phyloP scores from a whole-genome alignment of 192 early-diverging fungal genomes.

The Podila epigama region DNA sequence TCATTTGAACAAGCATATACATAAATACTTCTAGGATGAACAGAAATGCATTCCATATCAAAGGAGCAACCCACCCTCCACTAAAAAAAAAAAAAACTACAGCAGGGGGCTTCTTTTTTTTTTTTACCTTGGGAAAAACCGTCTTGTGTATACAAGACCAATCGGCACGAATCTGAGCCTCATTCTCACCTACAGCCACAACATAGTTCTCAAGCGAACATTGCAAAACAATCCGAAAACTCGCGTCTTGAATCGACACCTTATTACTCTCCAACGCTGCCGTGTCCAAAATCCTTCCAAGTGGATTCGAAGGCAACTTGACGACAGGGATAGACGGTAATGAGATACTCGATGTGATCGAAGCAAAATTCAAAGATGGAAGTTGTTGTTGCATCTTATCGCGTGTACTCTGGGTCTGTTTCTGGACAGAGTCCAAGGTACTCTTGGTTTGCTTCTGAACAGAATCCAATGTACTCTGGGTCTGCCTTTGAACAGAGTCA shows the following conservation, averaged over 20 bases:
- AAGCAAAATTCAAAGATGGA: slow-evolving; percentile 19
- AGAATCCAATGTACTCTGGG: slow-evolving; percentile 12
- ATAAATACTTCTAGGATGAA: too few relatives aligned
- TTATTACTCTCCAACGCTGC: slow-evolving; percentile 16
- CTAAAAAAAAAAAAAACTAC: too few relatives aligned
- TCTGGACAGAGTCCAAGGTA: slow-evolving; percentile 30
- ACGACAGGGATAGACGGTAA: slow-evolving; percentile 1
- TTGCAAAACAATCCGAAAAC: slow-evolving; percentile 33
- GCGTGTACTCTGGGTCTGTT: slow-evolving; percentile 2
- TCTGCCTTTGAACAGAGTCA: slow-evolving; percentile 30
- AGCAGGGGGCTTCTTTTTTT: background rate
- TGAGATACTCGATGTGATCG: slow-evolving; percentile 7
- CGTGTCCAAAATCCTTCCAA: slow-evolving; percentile 25
- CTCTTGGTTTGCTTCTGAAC: slow-evolving; percentile 34
- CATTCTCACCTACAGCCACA: slow-evolving; percentile 28
- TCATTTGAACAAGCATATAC: too few relatives aligned
- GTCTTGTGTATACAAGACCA: slow-evolving; percentile 49
- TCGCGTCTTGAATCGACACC: slow-evolving; percentile 29
- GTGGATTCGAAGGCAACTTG: slow-evolving; percentile 9
- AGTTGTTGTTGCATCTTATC: slow-evolving; percentile 15
- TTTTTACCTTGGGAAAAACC: slow-evolving; percentile 40
- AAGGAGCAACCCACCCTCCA: too few relatives aligned
- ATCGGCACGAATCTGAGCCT: slow-evolving; percentile 26
- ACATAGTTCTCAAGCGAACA: slow-evolving; percentile 36
- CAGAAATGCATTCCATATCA: background rate